A percentile compares a stretch with the other conserved stretches of the same genome.
Evolutionary conservation across 495 filamentous ascomycete genomes (phyloP).

Genomic region (Neurospora sp.): DNA sequence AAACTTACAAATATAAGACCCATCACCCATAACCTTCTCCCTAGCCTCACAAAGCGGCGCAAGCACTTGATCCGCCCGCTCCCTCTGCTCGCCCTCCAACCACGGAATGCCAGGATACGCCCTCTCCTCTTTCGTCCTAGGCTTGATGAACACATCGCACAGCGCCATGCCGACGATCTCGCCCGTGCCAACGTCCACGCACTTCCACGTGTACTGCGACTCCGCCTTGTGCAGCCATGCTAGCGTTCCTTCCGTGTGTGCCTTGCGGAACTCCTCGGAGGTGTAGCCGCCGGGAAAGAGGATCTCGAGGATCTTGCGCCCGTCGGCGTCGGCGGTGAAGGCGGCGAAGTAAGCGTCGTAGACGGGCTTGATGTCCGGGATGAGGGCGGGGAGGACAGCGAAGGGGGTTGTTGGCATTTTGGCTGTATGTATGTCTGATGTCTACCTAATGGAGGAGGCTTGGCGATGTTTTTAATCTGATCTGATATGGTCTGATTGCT

Average conservation of each 20-base stretch:
- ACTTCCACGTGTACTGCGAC: constrained; percentile 30
- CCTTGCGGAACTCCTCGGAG: constrained; percentile 22
- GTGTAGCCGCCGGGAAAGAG: constrained; percentile 23
- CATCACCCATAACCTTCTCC: constrained; percentile 20
- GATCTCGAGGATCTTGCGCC: constrained; percentile 21
- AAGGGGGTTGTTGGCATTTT: constrained; percentile 20
- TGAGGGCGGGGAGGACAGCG: constrained; percentile 28
- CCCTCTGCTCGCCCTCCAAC: constrained; percentile 22
- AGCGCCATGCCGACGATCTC: constrained; percentile 27
- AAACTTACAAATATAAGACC: constrained; percentile 17
- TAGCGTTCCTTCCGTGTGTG: constrained; percentile 22
- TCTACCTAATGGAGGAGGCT: background rate
- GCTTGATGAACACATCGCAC: constrained; percentile 20
- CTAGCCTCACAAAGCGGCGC: constrained; percentile 21
- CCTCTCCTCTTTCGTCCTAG: constrained; percentile 12
- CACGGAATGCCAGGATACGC: constrained; percentile 18
- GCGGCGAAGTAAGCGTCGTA: constrained; percentile 34
- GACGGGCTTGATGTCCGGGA: constrained; percentile 29
- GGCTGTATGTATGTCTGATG: background rate
- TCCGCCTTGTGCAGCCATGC: constrained; percentile 23
- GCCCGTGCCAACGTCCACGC: constrained; percentile 23
- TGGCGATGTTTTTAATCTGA: background rate
- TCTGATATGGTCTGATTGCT: background rate
- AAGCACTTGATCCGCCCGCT: constrained; percentile 18
- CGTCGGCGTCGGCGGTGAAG: constrained; percentile 17